A percentile compares a stretch with the other conserved stretches of the same genome.
Evolutionary conservation across 352 stramenopile genomes (phyloP).

Genomic region (Phytophthora melonis): DNA sequence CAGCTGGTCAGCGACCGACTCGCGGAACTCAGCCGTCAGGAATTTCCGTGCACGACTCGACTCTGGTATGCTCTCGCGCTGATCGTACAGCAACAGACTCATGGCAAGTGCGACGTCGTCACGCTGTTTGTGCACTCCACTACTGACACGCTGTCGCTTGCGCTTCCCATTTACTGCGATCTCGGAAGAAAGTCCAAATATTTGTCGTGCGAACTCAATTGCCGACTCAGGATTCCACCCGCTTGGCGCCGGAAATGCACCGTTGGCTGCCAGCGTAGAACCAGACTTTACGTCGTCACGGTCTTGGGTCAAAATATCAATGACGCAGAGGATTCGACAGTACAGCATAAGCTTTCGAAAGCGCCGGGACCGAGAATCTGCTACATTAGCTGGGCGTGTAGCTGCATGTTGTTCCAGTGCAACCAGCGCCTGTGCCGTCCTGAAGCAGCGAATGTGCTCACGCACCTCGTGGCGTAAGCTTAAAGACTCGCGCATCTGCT

Average conservation of each 20-base stretch:
- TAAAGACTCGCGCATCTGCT: conserved; percentile 32
- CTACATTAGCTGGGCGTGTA: conserved; percentile 11
- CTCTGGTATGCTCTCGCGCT: conserved; percentile 36
- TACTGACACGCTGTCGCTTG: conserved; percentile 18
- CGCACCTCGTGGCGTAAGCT: conserved; percentile 46
- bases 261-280: conserved; percentile 13
- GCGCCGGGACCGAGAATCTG: not conserved
- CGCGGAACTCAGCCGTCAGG: conserved; percentile 47
- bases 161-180: conserved; percentile 28
- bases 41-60: conserved; percentile 42
- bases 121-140: conserved; percentile 1
- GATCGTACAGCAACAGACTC: conserved; percentile 51
- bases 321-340: conserved; percentile 52
- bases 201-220: conserved; percentile 44
- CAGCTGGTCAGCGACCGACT: conserved; percentile 53
- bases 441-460: conserved; percentile 44
- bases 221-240: conserved; percentile 48
- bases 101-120: conserved; percentile 37
- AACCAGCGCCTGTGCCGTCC: conserved; percentile 43
- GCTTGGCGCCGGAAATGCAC: not conserved
- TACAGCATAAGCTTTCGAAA: conserved; percentile 39
- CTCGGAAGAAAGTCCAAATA: conserved; percentile 31
- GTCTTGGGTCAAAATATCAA: conserved; percentile 49
- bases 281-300: conserved; percentile 15
- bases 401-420: conserved; percentile 31